Evolutionary conservation across 2,329 filamentous ascomycete species (phyloP).

Genomic region (Scedosporium dehoogii): DNA sequence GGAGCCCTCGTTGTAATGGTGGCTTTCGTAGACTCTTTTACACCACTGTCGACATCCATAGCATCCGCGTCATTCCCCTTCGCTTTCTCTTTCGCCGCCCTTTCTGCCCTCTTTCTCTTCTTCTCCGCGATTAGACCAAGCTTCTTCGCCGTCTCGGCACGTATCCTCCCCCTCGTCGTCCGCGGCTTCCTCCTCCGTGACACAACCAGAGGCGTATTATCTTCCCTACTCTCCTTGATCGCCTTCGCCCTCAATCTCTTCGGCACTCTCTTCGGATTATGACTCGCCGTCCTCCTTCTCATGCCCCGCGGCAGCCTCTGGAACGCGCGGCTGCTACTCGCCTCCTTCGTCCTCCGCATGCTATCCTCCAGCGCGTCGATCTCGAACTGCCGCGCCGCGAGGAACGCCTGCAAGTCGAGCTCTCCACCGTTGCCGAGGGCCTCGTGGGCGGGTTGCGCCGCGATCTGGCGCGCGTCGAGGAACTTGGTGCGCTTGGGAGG

Average conservation of each 20-base stretch:
- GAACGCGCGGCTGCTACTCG: conserved; percentile 63
- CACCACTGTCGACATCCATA: conserved; percentile 8
- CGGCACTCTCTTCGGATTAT: conserved; percentile 87
- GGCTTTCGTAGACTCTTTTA: not conserved
- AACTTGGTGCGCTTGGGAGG: conserved; percentile 34
- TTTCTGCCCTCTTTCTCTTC: conserved; percentile 29
- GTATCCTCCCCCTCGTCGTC: conserved; percentile 47
- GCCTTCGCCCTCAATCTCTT: conserved; percentile 63
- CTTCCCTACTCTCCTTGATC: conserved; percentile 66
- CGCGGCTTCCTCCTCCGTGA: conserved; percentile 51
- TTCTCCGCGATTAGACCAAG: conserved; percentile 54
- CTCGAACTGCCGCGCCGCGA: conserved; percentile 79
- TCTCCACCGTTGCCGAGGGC: conserved; percentile 57
- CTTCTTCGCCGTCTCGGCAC: conserved; percentile 67
- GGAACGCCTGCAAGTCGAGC: conserved; percentile 74
- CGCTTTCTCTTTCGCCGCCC: conserved; percentile 19
- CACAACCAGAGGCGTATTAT: conserved; percentile 79
- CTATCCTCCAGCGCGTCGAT: conserved; percentile 76
- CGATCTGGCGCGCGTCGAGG: conserved; percentile 37
- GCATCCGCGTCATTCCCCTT: conserved; percentile 11
- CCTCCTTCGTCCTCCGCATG: conserved; percentile 62
- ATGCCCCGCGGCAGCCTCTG: conserved; percentile 81
- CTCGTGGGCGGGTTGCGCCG: conserved; percentile 37
- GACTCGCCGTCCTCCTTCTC: conserved; percentile 80
- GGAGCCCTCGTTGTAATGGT: conserved; percentile 23